Percentiles rank a stretch among this genome's conserved stretches.
These are phyloP conservation scores for Agrocybe pediades DNA, from an alignment of 768 basidiomycete species.

Conservation along the genomic window DNA sequence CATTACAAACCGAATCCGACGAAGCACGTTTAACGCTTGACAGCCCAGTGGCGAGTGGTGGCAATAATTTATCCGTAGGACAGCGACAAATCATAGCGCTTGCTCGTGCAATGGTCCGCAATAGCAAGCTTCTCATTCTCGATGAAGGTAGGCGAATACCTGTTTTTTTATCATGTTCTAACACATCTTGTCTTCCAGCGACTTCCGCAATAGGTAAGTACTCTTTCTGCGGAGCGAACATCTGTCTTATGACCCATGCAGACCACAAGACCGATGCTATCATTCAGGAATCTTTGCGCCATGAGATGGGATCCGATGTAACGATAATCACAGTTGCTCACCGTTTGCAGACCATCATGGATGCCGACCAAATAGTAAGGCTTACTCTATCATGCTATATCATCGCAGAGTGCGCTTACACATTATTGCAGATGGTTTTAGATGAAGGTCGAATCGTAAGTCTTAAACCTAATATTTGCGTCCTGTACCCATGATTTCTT, in stretches of 20 bases:
- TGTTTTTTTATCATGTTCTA: neutral
- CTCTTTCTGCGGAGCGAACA: neutral
- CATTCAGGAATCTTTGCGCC: slow-evolving; percentile 70
- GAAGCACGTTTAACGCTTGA: slow-evolving; percentile 51
- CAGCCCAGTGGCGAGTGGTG: slow-evolving; percentile 49
- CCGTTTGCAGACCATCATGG: slow-evolving; percentile 65
- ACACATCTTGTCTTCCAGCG: slow-evolving; percentile 17
- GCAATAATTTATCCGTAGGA: slow-evolving; percentile 75
- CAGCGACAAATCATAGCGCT: slow-evolving; percentile 73
- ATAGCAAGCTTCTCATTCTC: slow-evolving; percentile 59
- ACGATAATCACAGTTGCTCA: slow-evolving; percentile 71
- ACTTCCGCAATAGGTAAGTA: slow-evolving; percentile 29
- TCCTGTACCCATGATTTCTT: neutral
- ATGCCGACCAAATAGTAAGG: slow-evolving; percentile 53
- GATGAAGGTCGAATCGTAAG: slow-evolving; percentile 44
- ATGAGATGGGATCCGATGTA: slow-evolving; percentile 59
- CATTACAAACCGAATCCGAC: slow-evolving; percentile 41
- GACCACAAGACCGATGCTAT: slow-evolving; percentile 65
- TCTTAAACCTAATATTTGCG: neutral
- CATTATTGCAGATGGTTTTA: slow-evolving; percentile 37
- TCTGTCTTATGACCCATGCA: slow-evolving; percentile 24
- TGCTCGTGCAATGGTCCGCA: slow-evolving; percentile 59
- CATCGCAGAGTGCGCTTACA: neutral
- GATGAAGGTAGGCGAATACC: slow-evolving; percentile 31
- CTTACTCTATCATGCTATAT: neutral